Percentiles rank a stretch among this genome's conserved stretches.
These are phyloP conservation scores for Mycena epipterygia DNA, from an alignment of 768 basidiomycete species.

Conservation along the genomic window DNA sequence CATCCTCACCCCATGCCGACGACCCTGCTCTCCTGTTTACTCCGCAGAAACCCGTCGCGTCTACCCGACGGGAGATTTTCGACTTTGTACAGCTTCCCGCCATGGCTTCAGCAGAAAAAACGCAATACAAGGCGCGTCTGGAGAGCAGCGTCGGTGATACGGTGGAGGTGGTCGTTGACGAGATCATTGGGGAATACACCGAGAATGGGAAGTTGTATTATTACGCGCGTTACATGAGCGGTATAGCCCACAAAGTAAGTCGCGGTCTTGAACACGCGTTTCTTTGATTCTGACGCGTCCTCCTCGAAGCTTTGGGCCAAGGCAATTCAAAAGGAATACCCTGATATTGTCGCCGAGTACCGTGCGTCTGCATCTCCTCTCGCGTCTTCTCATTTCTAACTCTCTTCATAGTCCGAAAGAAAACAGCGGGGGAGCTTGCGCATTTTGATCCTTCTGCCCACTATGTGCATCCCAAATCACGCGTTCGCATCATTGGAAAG, in stretches of 20 bases:
- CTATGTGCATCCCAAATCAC: constrained; percentile 72
- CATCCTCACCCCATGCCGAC: constrained; percentile 9
- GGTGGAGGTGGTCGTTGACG: constrained; percentile 46
- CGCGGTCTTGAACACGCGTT: constrained; percentile 33
- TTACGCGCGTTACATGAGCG: constrained; percentile 71
- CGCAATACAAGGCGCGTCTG: constrained; percentile 19
- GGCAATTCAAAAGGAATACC: constrained; percentile 53
- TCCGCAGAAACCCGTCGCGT: constrained; percentile 26
- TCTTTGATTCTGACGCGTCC: constrained; percentile 44
- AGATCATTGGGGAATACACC: constrained; percentile 71
- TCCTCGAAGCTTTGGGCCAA: constrained; percentile 57
- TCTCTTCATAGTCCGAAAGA: constrained; percentile 58
- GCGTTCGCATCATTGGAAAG: constrained; percentile 56
- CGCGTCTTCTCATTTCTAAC: too few species aligned
- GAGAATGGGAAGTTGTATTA: constrained; percentile 61
- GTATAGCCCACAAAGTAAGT: constrained; percentile 71
- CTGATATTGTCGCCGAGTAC: constrained; percentile 67
- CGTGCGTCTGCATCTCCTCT: constrained; percentile 55
- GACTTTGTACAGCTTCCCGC: constrained; percentile 14
- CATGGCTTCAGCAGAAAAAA: constrained; percentile 28
- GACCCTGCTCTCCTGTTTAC: constrained; percentile 42
- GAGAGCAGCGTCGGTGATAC: constrained; percentile 11
- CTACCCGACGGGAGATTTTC: constrained; percentile 4
- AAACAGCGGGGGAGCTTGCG: constrained; percentile 56
- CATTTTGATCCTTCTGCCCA: constrained; percentile 73